Evolutionary conservation across 495 filamentous ascomycete species (phyloP).

Genomic region (Neurospora tetraspora): DNA sequence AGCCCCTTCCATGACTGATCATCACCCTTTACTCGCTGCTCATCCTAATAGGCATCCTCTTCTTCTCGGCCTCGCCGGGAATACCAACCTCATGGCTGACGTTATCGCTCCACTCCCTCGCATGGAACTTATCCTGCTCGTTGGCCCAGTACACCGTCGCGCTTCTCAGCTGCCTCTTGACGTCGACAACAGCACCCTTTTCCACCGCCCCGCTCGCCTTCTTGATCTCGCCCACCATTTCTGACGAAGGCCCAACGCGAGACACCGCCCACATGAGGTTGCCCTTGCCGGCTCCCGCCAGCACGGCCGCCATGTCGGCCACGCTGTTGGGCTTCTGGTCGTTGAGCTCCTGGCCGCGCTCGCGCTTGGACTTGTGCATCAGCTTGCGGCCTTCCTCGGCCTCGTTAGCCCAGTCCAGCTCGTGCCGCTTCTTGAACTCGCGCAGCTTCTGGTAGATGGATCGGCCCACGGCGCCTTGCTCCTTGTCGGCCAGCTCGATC

Average conservation of each 20-base stretch:
- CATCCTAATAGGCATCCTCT: background rate
- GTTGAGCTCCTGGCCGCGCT: conserved; percentile 58
- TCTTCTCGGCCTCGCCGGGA: conserved; percentile 26
- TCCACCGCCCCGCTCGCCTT: conserved; percentile 15
- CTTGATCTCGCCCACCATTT: conserved; percentile 21
- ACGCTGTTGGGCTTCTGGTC: conserved; percentile 82
- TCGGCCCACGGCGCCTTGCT: conserved; percentile 49
- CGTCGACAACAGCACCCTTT: conserved; percentile 3
- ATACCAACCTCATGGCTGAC: conserved; percentile 46
- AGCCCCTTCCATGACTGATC: background rate
- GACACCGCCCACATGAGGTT: conserved; percentile 35
- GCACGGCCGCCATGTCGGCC: conserved; percentile 76
- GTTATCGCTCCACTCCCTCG: conserved; percentile 55
- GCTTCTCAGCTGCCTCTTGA: conserved; percentile 23
- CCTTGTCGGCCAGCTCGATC: conserved; percentile 53
- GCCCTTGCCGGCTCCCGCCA: conserved; percentile 41
- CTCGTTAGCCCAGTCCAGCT: conserved; percentile 46
- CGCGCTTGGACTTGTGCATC: conserved; percentile 34
- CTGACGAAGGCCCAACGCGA: conserved; percentile 16
- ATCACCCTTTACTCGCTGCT: background rate
- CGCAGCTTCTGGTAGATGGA: conserved; percentile 69
- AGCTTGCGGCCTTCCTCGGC: conserved; percentile 31
- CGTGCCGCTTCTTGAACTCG: conserved; percentile 67
- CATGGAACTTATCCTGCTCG: conserved; percentile 54
- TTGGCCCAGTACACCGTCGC: conserved; percentile 58